Evolutionary conservation across 345 rosid species (phyloP).

Genomic region (Corchorus capsularis): DNA sequence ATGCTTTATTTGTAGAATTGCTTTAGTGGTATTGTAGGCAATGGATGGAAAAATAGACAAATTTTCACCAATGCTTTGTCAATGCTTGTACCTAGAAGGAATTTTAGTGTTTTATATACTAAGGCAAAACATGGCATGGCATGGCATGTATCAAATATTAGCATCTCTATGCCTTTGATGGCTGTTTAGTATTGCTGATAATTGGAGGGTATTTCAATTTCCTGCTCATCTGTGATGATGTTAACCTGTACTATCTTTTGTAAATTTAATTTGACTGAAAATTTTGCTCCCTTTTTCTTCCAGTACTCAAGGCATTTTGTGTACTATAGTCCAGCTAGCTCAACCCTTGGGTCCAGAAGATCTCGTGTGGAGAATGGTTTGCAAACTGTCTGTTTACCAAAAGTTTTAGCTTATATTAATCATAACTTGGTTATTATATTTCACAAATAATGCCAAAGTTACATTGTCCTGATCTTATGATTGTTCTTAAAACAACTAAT

Average conservation of each 20-base stretch:
- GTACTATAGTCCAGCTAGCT: constrained; percentile 90
- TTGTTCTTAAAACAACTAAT: too few relatives aligned
- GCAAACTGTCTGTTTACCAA: constrained; percentile 20
- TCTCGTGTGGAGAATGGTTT: constrained; percentile 93
- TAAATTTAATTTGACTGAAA: constrained; percentile 11
- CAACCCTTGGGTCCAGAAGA: constrained; percentile 96
- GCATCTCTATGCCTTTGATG: background rate
- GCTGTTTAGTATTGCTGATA: background rate
- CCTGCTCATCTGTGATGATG: background rate
- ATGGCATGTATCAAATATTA: background rate
- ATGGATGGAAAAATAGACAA: background rate
- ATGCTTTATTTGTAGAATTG: background rate
- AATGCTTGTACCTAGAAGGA: background rate
- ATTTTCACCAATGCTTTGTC: background rate
- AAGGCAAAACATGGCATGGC: too few relatives aligned
- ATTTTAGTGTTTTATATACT: background rate
- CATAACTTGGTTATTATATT: background rate
- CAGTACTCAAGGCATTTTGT: constrained; percentile 86
- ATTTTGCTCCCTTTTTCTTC: constrained; percentile 19
- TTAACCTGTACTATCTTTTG: background rate
- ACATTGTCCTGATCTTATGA: background rate
- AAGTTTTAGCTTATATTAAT: background rate
- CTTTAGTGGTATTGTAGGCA: background rate
- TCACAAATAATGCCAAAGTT: background rate
- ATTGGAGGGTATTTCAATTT: background rate